Evolutionary conservation across 1,284 basidiomycete species (phyloP).

Genomic region (Heterobasidion occidentale): DNA sequence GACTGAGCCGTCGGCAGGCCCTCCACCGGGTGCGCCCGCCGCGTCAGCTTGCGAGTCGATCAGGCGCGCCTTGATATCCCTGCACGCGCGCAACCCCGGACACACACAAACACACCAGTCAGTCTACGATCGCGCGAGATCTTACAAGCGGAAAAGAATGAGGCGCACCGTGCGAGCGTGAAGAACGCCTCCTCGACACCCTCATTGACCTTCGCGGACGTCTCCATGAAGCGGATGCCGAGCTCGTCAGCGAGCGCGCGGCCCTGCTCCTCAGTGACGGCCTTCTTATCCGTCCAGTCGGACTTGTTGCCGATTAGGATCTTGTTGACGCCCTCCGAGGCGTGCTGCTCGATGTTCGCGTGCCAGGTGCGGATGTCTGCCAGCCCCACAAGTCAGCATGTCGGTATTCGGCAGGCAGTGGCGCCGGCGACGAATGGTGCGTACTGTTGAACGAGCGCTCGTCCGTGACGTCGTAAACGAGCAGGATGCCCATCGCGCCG

Average conservation of each 20-base stretch:
- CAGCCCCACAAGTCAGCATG: background rate
- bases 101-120: background rate
- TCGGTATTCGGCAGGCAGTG: background rate
- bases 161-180: conserved; percentile 81
- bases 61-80: conserved; percentile 94
- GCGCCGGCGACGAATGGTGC: conserved; percentile 21
- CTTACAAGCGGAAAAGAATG: background rate
- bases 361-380: conserved; percentile 99
- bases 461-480: conserved; percentile 99
- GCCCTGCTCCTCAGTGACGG: conserved; percentile 82
- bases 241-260: conserved; percentile 81
- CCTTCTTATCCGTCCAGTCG: conserved; percentile 97
- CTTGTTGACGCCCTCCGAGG: conserved; percentile 98
- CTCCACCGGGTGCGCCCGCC: conserved; percentile 32
- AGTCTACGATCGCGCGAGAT: background rate
- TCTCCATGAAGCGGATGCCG: conserved; percentile 96
- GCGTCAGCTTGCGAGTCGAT: conserved; percentile 90
- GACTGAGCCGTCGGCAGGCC: conserved; percentile 41
- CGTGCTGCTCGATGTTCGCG: conserved; percentile 97
- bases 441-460: conserved; percentile 96
- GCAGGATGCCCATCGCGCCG: conserved; percentile 97
- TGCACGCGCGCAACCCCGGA: conserved; percentile 20
- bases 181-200: conserved; percentile 99
- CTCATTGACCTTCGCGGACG: conserved; percentile 95
- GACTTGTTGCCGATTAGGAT: conserved; percentile 99